A percentile compares a stretch with the other conserved stretches of the same genome.
Conservation (phyloP, 2,329 filamentous ascomycete genomes). For the Coccinonectria pachysandricola region DNA sequence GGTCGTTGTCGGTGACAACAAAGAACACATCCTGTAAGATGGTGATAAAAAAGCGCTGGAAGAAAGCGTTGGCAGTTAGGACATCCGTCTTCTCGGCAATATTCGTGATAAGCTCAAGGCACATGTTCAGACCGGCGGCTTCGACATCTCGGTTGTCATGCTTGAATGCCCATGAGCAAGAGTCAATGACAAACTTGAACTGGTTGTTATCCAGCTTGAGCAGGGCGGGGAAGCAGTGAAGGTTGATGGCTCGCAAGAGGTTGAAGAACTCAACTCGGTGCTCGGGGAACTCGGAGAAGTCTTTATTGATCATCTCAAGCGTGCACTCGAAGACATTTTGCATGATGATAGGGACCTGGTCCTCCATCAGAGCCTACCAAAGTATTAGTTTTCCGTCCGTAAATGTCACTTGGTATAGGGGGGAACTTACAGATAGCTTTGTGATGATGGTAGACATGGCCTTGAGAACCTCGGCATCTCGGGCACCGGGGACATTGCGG, state of each 20-base stretch:
- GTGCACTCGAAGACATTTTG: constrained; percentile 98
- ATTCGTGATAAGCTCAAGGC: constrained; percentile 92
- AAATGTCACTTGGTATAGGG: not conserved
- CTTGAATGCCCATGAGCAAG: constrained; percentile 99
- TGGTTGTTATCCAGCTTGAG: constrained; percentile 90
- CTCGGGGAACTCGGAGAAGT: constrained; percentile 98
- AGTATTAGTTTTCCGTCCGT: constrained; percentile 3
- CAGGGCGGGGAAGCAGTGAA: constrained; percentile 92
- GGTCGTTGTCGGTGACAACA: constrained; percentile 91
- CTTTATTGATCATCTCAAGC: constrained; percentile 99
- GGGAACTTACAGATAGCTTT: constrained; percentile 78
- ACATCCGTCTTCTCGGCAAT: constrained; percentile 87
- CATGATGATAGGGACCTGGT: constrained; percentile 95
- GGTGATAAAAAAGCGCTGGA: constrained; percentile 92
- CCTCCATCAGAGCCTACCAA: constrained; percentile 79
- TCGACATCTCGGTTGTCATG: constrained; percentile 98
- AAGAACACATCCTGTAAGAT: constrained; percentile 98
- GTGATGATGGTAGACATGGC: constrained; percentile 97
- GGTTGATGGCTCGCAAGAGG: constrained; percentile 86
- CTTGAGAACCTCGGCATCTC: constrained; percentile 92
- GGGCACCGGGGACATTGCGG: constrained; percentile 88
- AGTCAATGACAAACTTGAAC: constrained; percentile 99
- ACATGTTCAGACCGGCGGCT: constrained; percentile 94
- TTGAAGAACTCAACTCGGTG: constrained; percentile 99
- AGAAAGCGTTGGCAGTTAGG: constrained; percentile 84